A percentile compares a stretch with the other conserved stretches of the same genome.
phyloP scores from a whole-genome alignment of 129 eudicot genomes.

The Flaveria trinervia region DNA sequence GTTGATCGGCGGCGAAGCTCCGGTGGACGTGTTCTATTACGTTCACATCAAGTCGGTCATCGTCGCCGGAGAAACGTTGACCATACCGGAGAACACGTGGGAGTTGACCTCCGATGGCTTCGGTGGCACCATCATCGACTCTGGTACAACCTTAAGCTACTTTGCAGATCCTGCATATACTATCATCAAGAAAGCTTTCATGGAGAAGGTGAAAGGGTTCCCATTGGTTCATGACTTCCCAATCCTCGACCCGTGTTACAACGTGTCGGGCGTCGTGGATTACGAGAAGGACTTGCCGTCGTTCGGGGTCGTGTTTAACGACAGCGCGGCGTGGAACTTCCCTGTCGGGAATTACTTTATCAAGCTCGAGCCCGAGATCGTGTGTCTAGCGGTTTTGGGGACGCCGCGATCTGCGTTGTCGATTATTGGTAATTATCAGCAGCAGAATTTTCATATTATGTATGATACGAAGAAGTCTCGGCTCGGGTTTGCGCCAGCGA shows the following conservation, averaged over 20 bases:
- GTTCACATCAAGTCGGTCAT: slow-evolving; percentile 64
- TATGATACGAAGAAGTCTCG: slow-evolving; percentile 85
- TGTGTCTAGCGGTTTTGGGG: slow-evolving; percentile 83
- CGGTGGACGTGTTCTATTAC: slow-evolving; percentile 83
- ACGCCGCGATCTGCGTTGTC: slow-evolving; percentile 72
- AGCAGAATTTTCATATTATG: slow-evolving; percentile 85
- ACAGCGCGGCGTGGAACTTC: slow-evolving; percentile 88
- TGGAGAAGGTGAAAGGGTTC: slow-evolving; percentile 49
- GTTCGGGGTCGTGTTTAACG: slow-evolving; percentile 61
- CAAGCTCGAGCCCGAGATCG: slow-evolving; percentile 71
- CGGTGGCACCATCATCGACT: slow-evolving; percentile 93
- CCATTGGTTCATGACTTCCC: slow-evolving; percentile 70
- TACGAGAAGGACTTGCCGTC: slow-evolving; percentile 61
- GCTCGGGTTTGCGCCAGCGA: slow-evolving; percentile 88
- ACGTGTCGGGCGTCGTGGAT: slow-evolving; percentile 65
- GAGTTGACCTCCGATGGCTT: slow-evolving; percentile 55
- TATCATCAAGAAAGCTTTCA: slow-evolving; percentile 67
- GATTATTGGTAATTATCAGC: slow-evolving; percentile 94
- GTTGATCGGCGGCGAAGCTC: slow-evolving; percentile 58
- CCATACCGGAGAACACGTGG: slow-evolving; percentile 80
- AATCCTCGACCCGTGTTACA: slow-evolving; percentile 77
- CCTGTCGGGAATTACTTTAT: slow-evolving; percentile 85
- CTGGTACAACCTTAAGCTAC: slow-evolving; percentile 88
- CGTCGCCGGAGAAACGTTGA: slow-evolving; percentile 65
- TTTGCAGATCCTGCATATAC: slow-evolving; percentile 77